Evolutionary conservation across 768 basidiomycete genomes (phyloP).

Genomic region (Tephrocybe sp.): DNA sequence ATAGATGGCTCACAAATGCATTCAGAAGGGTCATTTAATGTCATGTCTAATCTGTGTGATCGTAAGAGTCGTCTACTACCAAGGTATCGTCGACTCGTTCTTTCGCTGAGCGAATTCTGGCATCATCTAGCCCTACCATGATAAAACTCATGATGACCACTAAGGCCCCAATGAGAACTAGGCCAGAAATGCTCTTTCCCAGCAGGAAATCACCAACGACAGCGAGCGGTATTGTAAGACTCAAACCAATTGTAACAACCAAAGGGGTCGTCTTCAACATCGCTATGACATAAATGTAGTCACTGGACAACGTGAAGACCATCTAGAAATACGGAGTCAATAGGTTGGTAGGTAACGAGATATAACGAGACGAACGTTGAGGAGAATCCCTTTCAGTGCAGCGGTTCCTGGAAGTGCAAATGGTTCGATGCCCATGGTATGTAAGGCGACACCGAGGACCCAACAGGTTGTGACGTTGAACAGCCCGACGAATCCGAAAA

Average conservation of each 20-base stretch:
- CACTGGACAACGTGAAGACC: conserved; percentile 79
- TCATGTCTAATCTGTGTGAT: background rate
- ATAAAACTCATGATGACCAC: conserved; percentile 80
- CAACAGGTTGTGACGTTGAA: conserved; percentile 71
- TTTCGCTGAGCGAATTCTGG: conserved; percentile 20
- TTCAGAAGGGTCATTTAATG: background rate
- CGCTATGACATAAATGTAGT: conserved; percentile 83
- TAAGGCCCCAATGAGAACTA: conserved; percentile 72
- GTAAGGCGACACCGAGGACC: conserved; percentile 71
- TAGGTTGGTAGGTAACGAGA: background rate
- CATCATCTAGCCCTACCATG: conserved; percentile 63
- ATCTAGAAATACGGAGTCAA: conserved; percentile 47
- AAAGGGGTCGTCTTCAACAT: conserved; percentile 98
- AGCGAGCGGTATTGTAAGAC: conserved; percentile 91
- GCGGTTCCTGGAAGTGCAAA: conserved; percentile 67
- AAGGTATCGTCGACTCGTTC: conserved; percentile 14
- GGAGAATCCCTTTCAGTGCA: conserved; percentile 35
- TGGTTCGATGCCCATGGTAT: conserved; percentile 60
- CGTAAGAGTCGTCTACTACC: conserved; percentile 2
- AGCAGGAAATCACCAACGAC: conserved; percentile 79
- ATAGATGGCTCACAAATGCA: too few relatives aligned
- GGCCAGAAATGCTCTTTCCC: conserved; percentile 50
- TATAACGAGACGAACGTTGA: conserved; percentile 35
- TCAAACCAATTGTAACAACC: conserved; percentile 90
- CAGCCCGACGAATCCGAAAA: conserved; percentile 85